These are phyloP conservation scores for Delitschia confertaspora DNA, from an alignment of 495 filamentous ascomycete genomes.

Conservation along the genomic window DNA sequence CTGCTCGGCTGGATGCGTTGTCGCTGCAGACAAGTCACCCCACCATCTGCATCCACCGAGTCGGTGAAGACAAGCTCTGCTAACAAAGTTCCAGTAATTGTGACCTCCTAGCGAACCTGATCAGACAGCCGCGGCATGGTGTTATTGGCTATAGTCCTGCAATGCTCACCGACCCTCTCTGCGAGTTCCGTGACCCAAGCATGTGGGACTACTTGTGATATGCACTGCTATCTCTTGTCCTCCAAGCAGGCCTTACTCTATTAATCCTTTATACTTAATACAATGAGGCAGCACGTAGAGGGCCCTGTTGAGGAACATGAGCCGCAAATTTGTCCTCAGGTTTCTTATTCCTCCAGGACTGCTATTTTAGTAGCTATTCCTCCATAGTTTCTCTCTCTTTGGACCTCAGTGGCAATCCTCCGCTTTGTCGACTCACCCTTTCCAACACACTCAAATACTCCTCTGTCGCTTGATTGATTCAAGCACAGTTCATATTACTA, in stretches of 20 bases:
- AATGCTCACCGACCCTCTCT: slow-evolving; percentile 12
- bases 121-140: too few species aligned
- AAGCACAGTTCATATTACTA: neutral
- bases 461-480: neutral
- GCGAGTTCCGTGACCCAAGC: slow-evolving; percentile 10
- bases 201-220: slow-evolving; percentile 7
- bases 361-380: slow-evolving; percentile 16
- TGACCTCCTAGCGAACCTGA: too few species aligned
- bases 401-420: slow-evolving; percentile 4
- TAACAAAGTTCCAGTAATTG: too few species aligned
- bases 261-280: slow-evolving; percentile 11
- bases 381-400: slow-evolving; percentile 3
- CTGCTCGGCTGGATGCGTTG: slow-evolving; percentile 23
- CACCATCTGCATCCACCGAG: too few species aligned
- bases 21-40: slow-evolving; percentile 11
- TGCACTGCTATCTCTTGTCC: slow-evolving; percentile 7
- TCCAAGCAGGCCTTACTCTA: neutral
- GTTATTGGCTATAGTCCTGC: slow-evolving; percentile 4
- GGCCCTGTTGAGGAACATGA: too few species aligned
- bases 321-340: slow-evolving; percentile 22
- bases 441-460: neutral
- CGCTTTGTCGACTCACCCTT: neutral
- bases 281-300: slow-evolving; percentile 12
- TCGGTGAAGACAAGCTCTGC: too few species aligned
- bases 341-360: neutral